These are phyloP conservation scores for Brassica juncea DNA, from an alignment of 345 rosid genomes.

Conservation along the genomic window DNA sequence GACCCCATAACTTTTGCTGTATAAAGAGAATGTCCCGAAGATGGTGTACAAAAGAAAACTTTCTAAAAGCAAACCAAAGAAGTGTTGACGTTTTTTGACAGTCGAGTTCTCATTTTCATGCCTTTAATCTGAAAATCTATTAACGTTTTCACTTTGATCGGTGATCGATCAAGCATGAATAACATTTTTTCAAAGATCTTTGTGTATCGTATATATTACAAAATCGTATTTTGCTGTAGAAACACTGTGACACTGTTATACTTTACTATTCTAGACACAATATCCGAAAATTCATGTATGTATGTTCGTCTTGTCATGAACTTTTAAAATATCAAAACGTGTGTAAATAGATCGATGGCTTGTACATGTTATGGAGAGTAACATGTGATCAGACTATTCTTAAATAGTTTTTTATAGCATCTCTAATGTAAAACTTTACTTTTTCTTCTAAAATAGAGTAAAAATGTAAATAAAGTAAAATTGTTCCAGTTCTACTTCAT, in stretches of 20 bases:
- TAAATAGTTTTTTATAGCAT: no score
- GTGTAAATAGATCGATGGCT: background rate
- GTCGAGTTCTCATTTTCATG: constrained; percentile 19
- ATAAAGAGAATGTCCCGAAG: constrained; percentile 10
- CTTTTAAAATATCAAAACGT: background rate
- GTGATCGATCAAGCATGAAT: background rate
- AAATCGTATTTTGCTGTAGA: background rate
- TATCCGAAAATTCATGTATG: background rate
- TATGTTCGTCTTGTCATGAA: background rate
- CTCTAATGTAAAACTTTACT: no score
- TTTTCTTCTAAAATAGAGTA: no score
- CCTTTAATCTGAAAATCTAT: background rate
- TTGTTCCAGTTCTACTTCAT: no score
- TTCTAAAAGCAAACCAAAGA: constrained; percentile 25
- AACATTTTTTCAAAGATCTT: background rate
- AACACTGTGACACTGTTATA: background rate
- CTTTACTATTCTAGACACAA: background rate
- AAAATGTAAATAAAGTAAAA: no score
- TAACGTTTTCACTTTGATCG: background rate
- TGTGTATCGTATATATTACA: background rate
- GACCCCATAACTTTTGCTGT: background rate
- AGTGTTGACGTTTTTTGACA: constrained; percentile 17
- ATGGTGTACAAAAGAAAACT: constrained; percentile 20
- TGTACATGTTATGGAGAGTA: constrained; percentile 2
- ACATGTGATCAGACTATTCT: background rate